These are phyloP conservation scores for Rhizopus arrhizus DNA, from an alignment of 371 early-diverging fungal genomes.

Conservation along the genomic window DNA sequence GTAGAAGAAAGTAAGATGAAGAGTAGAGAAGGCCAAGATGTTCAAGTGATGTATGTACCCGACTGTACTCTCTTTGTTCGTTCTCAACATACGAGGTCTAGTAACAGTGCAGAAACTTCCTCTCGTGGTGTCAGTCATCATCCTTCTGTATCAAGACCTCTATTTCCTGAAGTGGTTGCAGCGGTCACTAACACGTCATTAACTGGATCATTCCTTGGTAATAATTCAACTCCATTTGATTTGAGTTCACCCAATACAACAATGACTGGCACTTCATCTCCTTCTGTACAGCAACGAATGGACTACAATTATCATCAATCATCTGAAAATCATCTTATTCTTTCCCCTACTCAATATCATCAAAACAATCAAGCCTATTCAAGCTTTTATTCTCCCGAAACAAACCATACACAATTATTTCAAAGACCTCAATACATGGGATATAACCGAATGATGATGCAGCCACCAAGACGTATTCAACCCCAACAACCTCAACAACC, in stretches of 20 bases:
- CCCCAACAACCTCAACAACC: slow-evolving; percentile 1
- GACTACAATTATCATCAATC: no score
- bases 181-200: no score
- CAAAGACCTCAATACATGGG: not conserved
- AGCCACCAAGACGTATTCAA: not conserved
- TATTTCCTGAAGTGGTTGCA: no score
- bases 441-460: slow-evolving; percentile 1
- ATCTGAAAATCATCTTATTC: not conserved
- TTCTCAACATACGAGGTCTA: slow-evolving; percentile 12
- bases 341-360: not conserved
- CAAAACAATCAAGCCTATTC: not conserved
- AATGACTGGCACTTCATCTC: no score
- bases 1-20: not conserved
- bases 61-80: slow-evolving; percentile 26
- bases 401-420: not conserved
- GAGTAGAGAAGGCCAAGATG: not conserved
- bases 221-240: no score
- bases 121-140: no score
- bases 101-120: no score
- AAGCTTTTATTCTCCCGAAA: not conserved
- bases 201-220: no score
- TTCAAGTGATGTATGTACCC: slow-evolving; percentile 18
- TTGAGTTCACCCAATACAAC: no score
- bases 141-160: no score
- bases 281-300: no score